phyloP scores from a whole-genome alignment of 805 yeast species.

The Yarrowia sp. region DNA sequence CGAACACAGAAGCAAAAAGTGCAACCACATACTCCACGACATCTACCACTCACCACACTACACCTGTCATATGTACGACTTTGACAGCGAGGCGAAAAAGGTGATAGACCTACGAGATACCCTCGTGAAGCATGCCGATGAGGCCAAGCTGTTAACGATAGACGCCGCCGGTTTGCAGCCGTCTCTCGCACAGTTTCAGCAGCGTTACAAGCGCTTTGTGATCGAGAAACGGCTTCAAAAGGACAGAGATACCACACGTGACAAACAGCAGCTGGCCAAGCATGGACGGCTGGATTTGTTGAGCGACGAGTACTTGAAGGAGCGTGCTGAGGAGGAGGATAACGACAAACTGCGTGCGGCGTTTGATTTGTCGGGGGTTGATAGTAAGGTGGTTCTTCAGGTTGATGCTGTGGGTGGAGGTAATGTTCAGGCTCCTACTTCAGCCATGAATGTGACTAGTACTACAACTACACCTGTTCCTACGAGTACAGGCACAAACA shows the following conservation, averaged over 20 bases:
- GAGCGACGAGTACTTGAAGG: neutral
- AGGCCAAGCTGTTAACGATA: constrained; percentile 24
- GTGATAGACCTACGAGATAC: constrained; percentile 28
- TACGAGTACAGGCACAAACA: neutral
- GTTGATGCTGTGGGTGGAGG: neutral
- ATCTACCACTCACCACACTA: neutral
- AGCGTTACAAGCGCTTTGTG: constrained; percentile 22
- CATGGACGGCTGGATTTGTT: constrained; percentile 2
- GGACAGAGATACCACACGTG: constrained; percentile 12
- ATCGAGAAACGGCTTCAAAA: constrained; percentile 26
- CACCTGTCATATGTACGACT: constrained; percentile 6
- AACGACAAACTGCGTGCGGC: neutral
- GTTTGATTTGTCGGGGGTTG: neutral
- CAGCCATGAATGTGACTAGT: neutral
- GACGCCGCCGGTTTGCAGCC: constrained; percentile 20
- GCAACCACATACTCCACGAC: neutral
- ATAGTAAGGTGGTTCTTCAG: neutral
- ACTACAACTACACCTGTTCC: neutral
- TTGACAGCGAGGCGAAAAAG: constrained; percentile 29
- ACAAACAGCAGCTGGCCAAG: constrained; percentile 1
- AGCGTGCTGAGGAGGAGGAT: neutral
- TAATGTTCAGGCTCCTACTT: neutral
- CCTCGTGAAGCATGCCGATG: constrained; percentile 29
- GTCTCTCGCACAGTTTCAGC: constrained; percentile 26
- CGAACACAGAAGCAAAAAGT: neutral